Percentiles rank a stretch among this genome's conserved stretches.
phyloP scores from a whole-genome alignment of 331 rosid species.

The Malus hybrid region DNA sequence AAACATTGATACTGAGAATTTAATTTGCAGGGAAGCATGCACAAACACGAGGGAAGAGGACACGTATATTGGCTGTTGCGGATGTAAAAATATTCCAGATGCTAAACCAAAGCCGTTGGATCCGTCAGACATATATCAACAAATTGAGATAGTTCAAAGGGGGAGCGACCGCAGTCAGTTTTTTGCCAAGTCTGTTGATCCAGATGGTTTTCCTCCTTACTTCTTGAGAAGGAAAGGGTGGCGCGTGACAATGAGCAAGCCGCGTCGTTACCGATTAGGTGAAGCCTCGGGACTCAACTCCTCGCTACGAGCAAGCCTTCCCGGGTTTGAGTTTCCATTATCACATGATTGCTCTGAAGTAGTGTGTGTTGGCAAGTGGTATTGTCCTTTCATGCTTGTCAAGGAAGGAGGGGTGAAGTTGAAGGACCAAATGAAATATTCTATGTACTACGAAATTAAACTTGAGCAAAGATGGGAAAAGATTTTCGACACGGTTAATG shows the following conservation, averaged over 20 bases:
- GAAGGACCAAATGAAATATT: too few species aligned
- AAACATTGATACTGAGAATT: not conserved
- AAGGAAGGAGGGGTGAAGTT: too few species aligned
- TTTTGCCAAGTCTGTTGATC: conserved; percentile 10
- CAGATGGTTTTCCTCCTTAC: not conserved
- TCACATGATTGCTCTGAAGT: not conserved
- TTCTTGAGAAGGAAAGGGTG: conserved; percentile 19
- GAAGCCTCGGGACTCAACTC: conserved; percentile 26
- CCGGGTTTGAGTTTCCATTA: conserved; percentile 8
- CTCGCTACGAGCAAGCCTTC: conserved; percentile 18
- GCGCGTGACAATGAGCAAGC: not conserved
- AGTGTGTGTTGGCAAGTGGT: conserved; percentile 33
- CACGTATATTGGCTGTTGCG: conserved; percentile 21
- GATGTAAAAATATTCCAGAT: conserved; percentile 13
- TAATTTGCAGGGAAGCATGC: conserved; percentile 19
- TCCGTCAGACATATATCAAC: conserved; percentile 41
- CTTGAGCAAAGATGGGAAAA: conserved; percentile 32
- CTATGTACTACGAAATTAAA: conserved; percentile 25
- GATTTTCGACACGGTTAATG: not conserved
- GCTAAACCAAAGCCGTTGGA: conserved; percentile 37
- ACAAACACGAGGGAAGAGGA: not conserved
- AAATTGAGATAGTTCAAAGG: conserved; percentile 29
- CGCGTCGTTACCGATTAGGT: conserved; percentile 3
- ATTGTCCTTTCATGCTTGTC: conserved; percentile 17
- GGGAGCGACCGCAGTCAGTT: not conserved